These are phyloP conservation scores for Fraxinus greggii DNA, from an alignment of 305 asterid genomes.

Conservation along the genomic window DNA sequence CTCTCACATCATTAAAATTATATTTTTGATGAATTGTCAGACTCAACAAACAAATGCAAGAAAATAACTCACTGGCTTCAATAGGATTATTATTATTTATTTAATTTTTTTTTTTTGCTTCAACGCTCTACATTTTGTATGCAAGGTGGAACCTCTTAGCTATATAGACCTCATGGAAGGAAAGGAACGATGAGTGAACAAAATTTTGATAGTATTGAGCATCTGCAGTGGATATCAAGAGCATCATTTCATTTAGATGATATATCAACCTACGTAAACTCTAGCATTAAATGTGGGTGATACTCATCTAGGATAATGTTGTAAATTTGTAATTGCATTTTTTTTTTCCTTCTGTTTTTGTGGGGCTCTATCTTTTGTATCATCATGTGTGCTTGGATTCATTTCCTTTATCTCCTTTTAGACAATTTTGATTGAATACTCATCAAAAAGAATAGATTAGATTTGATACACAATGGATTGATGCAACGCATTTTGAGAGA, in stretches of 20 bases:
- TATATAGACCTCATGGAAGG: background rate
- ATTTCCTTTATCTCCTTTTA: background rate
- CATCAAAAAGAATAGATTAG: background rate
- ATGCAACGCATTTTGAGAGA: background rate
- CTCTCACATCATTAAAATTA: background rate
- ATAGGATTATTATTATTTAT: background rate
- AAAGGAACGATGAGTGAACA: background rate
- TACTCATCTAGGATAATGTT: background rate
- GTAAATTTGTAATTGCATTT: background rate
- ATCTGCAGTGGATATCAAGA: background rate
- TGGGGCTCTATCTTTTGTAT: background rate
- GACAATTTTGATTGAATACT: background rate
- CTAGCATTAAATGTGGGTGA: background rate
- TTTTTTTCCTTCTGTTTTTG: background rate
- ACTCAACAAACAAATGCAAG: background rate
- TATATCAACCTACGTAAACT: background rate
- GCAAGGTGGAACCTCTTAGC: background rate
- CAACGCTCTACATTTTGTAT: background rate
- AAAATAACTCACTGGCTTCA: background rate
- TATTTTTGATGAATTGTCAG: background rate
- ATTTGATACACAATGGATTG: background rate
- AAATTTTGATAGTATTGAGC: background rate
- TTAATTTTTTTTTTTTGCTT: background rate
- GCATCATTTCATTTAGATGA: background rate
- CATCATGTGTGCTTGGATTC: background rate